These are phyloP conservation scores for Anaeramoeba flamelloides DNA, from an alignment of 78 protist genomes.

Conservation along the genomic window DNA sequence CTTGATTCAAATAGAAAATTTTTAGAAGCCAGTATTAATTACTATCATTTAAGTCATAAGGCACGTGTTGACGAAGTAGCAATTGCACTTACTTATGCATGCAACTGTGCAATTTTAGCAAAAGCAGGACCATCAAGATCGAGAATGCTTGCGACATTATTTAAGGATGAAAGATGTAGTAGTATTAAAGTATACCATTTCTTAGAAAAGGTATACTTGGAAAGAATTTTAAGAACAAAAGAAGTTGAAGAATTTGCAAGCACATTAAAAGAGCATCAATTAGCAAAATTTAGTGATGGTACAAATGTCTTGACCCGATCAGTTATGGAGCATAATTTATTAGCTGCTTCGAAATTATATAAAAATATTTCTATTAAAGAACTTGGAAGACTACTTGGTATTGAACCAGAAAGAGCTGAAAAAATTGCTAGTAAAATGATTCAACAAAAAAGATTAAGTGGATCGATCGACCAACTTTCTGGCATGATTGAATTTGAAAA, in stretches of 20 bases:
- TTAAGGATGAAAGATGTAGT: conserved; percentile 60
- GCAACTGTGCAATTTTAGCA: conserved; percentile 61
- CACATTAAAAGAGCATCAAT: conserved; percentile 47
- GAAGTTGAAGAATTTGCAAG: conserved; percentile 40
- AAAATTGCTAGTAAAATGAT: conserved; percentile 59
- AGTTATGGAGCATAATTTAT: conserved; percentile 69
- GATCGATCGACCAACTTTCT: conserved; percentile 23
- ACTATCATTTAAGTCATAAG: neutral
- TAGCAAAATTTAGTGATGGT: conserved; percentile 45
- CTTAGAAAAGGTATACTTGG: conserved; percentile 50
- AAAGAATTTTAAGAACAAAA: conserved; percentile 34
- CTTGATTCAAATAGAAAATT: conserved; percentile 18
- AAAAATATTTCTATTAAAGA: conserved; percentile 57
- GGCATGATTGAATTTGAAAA: no score
- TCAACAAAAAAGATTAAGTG: conserved; percentile 44
- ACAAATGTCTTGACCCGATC: conserved; percentile 57
- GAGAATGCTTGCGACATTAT: conserved; percentile 62
- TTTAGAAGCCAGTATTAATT: conserved; percentile 4
- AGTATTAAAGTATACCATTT: conserved; percentile 19
- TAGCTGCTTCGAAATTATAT: conserved; percentile 49
- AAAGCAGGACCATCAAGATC: conserved; percentile 77
- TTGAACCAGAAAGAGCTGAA: conserved; percentile 50
- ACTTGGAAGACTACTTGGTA: conserved; percentile 58
- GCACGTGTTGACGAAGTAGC: neutral
- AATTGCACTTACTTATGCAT: conserved; percentile 29